These are phyloP conservation scores for Oligophagozyma castellii DNA, from an alignment of 1,139 yeast species.

Conservation along the genomic window DNA sequence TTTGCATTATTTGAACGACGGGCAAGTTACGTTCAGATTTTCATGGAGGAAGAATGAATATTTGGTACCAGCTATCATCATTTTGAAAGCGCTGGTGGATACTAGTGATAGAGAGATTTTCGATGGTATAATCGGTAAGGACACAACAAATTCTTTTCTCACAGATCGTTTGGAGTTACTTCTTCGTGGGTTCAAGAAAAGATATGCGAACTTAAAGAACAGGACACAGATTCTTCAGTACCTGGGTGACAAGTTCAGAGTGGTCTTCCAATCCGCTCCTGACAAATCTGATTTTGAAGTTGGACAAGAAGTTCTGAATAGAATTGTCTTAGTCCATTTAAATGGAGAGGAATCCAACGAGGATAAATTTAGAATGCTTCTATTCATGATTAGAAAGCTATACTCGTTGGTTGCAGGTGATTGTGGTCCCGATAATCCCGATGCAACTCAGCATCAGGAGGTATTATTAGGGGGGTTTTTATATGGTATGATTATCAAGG, in stretches of 20 bases:
- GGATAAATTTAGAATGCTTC: slow-evolving; percentile 75
- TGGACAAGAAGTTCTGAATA: slow-evolving; percentile 68
- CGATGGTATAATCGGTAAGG: slow-evolving; percentile 90
- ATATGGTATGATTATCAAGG: slow-evolving; percentile 93
- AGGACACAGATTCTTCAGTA: slow-evolving; percentile 84
- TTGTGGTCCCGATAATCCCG: slow-evolving; percentile 96
- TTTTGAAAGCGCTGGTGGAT: slow-evolving; percentile 78
- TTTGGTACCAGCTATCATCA: slow-evolving; percentile 85
- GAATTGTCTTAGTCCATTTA: slow-evolving; percentile 85
- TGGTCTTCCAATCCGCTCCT: slow-evolving; percentile 80
- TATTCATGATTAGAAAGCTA: slow-evolving; percentile 90
- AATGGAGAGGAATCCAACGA: slow-evolving; percentile 21
- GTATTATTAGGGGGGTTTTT: slow-evolving; percentile 90
- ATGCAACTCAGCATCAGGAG: slow-evolving; percentile 98
- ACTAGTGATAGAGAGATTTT: slow-evolving; percentile 90
- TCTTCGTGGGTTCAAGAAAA: slow-evolving; percentile 68
- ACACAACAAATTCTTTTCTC: slow-evolving; percentile 74
- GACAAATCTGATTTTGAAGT: slow-evolving; percentile 83
- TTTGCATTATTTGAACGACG: slow-evolving; percentile 86
- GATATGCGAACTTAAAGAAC: slow-evolving; percentile 53
- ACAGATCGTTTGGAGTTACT: slow-evolving; percentile 95
- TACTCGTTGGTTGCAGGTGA: slow-evolving; percentile 94
- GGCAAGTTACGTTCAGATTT: slow-evolving; percentile 90
- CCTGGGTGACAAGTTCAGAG: slow-evolving; percentile 90
- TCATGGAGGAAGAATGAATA: slow-evolving; percentile 96